Base-by-base conservation (phyloP, 495 filamentous ascomycete genomes). In the Xylaria nigripes region DNA sequence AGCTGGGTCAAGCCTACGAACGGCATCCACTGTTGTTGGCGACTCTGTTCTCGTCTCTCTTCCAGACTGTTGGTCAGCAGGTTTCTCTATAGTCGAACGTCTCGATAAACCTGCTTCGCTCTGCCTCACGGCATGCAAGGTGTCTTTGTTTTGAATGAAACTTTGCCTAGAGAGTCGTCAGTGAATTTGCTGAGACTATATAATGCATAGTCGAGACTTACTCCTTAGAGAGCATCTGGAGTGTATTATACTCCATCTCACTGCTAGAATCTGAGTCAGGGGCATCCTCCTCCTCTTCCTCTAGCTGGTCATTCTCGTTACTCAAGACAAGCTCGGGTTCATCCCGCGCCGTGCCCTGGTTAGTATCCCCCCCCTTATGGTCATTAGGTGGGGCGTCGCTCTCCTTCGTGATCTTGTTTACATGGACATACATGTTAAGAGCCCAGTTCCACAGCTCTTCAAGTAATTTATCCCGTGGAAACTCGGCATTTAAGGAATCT, bases 51-150 rank as follows among this genome's bases (percentile, higher is more conserved):
- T 40, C 19, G 52, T 60, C 10, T 42, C 55, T 19, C 43, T 56
- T 34, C 16, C 27, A 15, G 50, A 24, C 29, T 38, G 34, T 34
- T 58, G 61, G 10, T 55, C 43, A 13, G 36, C 13, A 1, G 50
- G 24, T 22, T 13, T 19, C 15, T 32, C 10, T 16, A 12, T n/a
- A 23, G 22, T 21, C 6, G 45, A 16, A 13, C 13, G 51, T 32
- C 22, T 47, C 9, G 44, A 30, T 5, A 15, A 32, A 41, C 19
- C 23, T 16, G 23, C 10, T 45, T 66, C 64, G 6, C 59, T 60
- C 45, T 50, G 55, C 45, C 57, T 62, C 19, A 62, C 61, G 1
- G 61, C 64, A 40, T 59, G 55, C 13, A 67, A 45, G n/a, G 48
- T 36, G 16, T 50, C 36, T 21, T 42, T 27, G 22, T 43, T 54